Evolutionary conservation across 495 filamentous ascomycete species (phyloP).

Genomic region (Hypoxylon cercidicola): DNA sequence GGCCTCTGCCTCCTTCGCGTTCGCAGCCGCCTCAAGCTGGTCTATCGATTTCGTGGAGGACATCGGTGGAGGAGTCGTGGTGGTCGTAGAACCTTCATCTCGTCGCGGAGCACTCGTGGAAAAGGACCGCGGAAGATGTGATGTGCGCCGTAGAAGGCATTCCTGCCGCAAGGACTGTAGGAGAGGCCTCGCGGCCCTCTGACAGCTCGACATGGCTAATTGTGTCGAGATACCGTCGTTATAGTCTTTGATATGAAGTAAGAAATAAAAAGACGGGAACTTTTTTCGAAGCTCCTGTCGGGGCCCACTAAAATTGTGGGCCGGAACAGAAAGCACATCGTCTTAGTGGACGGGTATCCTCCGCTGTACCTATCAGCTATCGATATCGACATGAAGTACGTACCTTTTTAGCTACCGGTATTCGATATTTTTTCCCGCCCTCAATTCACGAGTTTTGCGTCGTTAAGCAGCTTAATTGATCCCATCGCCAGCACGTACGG

Average conservation of each 20-base stretch:
- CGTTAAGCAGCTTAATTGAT: conserved; percentile 5
- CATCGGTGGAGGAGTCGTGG: conserved; percentile 42
- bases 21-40: conserved; percentile 5
- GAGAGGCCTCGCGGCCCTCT: conserved; percentile 74
- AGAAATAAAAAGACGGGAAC: conserved; percentile 20
- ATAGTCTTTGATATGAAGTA: conserved; percentile 1
- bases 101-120: conserved; percentile 53
- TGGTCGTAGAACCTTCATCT: conserved; percentile 51
- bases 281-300: conserved; percentile 35
- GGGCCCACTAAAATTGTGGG: conserved; percentile 26
- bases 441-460: too few relatives aligned
- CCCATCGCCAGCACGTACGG: too few relatives aligned
- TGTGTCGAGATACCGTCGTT: too few relatives aligned
- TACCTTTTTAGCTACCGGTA: conserved; percentile 16
- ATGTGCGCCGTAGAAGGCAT: conserved; percentile 44
- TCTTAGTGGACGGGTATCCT: conserved; percentile 13
- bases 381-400: conserved; percentile 34
- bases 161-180: conserved; percentile 68
- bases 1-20: conserved; percentile 4
- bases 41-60: conserved; percentile 14
- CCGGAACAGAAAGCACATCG: background rate
- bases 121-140: conserved; percentile 56
- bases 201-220: conserved; percentile 71
- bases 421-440: conserved; percentile 43
- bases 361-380: conserved; percentile 12